These are phyloP conservation scores for Metroxylon sagu DNA, from an alignment of 176 grass and related monocot genomes.

Conservation along the genomic window DNA sequence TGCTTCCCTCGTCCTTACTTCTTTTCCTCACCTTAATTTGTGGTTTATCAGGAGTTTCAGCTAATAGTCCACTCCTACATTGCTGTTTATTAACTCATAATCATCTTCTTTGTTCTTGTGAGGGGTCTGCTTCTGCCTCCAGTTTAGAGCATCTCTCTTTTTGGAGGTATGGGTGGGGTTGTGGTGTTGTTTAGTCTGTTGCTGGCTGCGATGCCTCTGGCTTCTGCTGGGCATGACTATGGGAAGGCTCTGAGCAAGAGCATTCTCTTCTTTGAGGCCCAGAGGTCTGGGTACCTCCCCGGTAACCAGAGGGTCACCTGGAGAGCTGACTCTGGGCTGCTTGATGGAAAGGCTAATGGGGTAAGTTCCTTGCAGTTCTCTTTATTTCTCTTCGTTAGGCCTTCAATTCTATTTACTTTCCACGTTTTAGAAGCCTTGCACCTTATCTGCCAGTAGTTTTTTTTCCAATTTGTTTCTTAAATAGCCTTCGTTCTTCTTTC, in stretches of 20 bases:
- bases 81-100: too few relatives aligned
- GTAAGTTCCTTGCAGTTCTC: slow-evolving; percentile 16
- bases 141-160: neutral
- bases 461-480: too few relatives aligned
- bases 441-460: too few relatives aligned
- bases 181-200: slow-evolving; percentile 13
- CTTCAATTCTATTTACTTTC: too few relatives aligned
- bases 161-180: slow-evolving; percentile 2
- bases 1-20: too few relatives aligned
- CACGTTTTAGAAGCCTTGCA: too few relatives aligned
- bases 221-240: slow-evolving; percentile 49
- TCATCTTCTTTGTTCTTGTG: too few relatives aligned
- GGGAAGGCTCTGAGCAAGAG: slow-evolving; percentile 66
- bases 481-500: too few relatives aligned
- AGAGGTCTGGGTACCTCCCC: slow-evolving; percentile 74
- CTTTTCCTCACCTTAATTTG: too few relatives aligned
- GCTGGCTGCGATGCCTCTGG: slow-evolving; percentile 13
- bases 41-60: too few relatives aligned
- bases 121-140: too few relatives aligned
- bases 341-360: slow-evolving; percentile 76
- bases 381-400: slow-evolving; percentile 1
- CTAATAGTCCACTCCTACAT: too few relatives aligned
- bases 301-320: slow-evolving; percentile 52
- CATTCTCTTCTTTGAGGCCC: slow-evolving; percentile 90
- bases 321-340: slow-evolving; percentile 66